Percentiles rank a stretch among this genome's conserved stretches.
Conservation (phyloP, 2,329 filamentous ascomycete species). For the Xylaria sp. region DNA sequence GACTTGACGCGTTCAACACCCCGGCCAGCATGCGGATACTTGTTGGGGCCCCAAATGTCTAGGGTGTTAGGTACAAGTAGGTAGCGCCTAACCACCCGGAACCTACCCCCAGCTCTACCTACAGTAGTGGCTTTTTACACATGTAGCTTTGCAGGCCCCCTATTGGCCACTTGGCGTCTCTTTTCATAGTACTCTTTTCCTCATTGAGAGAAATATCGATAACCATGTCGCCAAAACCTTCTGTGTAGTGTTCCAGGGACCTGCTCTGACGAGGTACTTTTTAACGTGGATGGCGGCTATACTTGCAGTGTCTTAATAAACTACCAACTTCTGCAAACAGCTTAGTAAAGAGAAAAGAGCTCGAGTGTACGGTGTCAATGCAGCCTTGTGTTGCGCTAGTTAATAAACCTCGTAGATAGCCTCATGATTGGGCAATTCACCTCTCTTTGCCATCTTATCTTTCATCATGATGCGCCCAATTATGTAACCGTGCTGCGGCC, state of each 20-base stretch:
- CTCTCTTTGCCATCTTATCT: neutral
- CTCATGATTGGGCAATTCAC: neutral
- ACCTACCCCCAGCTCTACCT: slow-evolving; percentile 10
- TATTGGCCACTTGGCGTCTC: neutral
- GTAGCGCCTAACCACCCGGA: neutral
- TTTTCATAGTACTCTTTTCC: slow-evolving; percentile 3
- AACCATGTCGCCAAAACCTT: neutral
- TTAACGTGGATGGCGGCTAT: slow-evolving; percentile 9
- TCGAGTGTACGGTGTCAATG: neutral
- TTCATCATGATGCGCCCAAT: slow-evolving; percentile 23
- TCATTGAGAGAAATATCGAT: slow-evolving; percentile 5
- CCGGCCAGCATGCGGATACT: neutral
- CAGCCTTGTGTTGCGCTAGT: neutral
- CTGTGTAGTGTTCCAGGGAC: neutral
- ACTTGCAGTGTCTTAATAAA: slow-evolving; percentile 18
- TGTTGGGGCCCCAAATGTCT: slow-evolving; percentile 1
- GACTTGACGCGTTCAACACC: slow-evolving; percentile 40
- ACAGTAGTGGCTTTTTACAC: slow-evolving; percentile 9
- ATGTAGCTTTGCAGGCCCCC: slow-evolving; percentile 4
- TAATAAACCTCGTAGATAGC: neutral
- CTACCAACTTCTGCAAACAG: neutral
- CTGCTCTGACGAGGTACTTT: neutral
- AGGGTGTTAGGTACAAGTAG: neutral
- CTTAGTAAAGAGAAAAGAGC: neutral
- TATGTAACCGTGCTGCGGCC: slow-evolving; percentile 30